Evolutionary conservation across 1,284 basidiomycete genomes (phyloP).

Genomic region (Cutaneotrichosporon dermatis): DNA sequence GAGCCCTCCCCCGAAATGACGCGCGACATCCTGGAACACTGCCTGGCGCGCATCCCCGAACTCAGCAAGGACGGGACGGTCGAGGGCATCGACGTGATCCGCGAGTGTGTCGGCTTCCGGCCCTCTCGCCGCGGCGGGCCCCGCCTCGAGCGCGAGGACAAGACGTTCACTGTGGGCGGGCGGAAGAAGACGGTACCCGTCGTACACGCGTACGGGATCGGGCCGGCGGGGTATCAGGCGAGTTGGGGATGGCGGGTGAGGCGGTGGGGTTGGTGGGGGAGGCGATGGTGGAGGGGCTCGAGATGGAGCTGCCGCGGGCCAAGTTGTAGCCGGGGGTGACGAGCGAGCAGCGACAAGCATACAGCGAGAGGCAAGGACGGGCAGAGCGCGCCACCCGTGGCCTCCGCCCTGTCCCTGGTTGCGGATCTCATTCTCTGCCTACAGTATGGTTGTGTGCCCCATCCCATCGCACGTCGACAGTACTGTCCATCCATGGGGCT

Average conservation of each 20-base stretch:
- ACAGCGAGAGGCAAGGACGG: too few species aligned
- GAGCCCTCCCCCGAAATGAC: slow-evolving; percentile 12
- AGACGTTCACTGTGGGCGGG: background rate
- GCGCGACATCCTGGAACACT: slow-evolving; percentile 18
- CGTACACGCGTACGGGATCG: slow-evolving; percentile 30
- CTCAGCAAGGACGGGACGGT: slow-evolving; percentile 15
- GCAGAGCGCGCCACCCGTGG: too few species aligned
- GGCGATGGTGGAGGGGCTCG: slow-evolving; percentile 1
- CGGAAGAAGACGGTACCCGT: slow-evolving; percentile 4
- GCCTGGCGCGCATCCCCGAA: slow-evolving; percentile 20
- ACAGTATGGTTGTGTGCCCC: too few species aligned
- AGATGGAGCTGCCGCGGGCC: background rate
- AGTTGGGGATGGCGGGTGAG: slow-evolving; percentile 34
- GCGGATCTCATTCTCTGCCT: too few species aligned
- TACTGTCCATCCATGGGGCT: too few species aligned
- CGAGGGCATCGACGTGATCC: slow-evolving; percentile 21
- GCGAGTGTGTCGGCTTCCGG: slow-evolving; percentile 23
- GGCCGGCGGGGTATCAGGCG: slow-evolving; percentile 41
- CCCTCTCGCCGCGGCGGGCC: slow-evolving; percentile 18
- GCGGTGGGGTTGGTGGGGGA: slow-evolving; percentile 26
- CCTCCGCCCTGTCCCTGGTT: too few species aligned
- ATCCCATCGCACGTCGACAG: too few species aligned
- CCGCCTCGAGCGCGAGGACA: slow-evolving; percentile 17
- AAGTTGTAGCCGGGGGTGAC: background rate
- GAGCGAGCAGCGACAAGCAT: too few species aligned